Evolutionary conservation across 2,329 filamentous ascomycete species (phyloP).

Genomic region (Cryphonectria nitschkei): DNA sequence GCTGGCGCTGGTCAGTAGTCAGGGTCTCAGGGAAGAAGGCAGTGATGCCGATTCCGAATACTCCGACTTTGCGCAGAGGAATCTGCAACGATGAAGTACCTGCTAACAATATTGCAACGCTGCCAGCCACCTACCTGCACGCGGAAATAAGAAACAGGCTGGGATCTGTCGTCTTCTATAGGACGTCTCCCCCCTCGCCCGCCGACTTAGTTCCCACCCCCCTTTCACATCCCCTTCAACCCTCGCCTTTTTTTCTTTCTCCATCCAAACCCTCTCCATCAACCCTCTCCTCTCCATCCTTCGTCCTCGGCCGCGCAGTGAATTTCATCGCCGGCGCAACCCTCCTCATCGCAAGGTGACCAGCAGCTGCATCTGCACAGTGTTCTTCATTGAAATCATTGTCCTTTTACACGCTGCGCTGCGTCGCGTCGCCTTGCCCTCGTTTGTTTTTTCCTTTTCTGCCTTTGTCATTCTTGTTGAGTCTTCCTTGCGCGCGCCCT

Average conservation of each 20-base stretch:
- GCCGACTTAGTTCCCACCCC: not conserved
- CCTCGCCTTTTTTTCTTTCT: not conserved
- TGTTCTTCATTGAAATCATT: conserved; percentile 17
- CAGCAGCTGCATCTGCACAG: not conserved
- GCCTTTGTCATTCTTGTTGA: not conserved
- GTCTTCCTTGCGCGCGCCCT: conserved; percentile 4
- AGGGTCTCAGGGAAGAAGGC: not conserved
- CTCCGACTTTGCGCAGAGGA: not conserved
- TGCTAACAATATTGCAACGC: not conserved
- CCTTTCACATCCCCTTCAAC: not conserved
- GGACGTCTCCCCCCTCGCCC: not conserved
- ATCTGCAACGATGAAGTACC: not conserved
- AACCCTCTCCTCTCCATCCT: conserved; percentile 3
- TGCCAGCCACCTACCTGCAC: not conserved
- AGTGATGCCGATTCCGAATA: not conserved
- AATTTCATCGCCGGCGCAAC: conserved; percentile 5
- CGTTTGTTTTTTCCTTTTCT: not conserved
- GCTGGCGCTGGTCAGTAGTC: not conserved
- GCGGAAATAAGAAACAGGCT: not conserved
- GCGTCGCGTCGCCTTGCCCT: conserved; percentile 19
- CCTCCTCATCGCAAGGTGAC: not conserved
- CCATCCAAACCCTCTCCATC: not conserved
- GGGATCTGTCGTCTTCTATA: not conserved
- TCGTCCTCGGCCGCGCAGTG: not conserved
- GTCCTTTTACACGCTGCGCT: not conserved